Evolutionary conservation across 768 basidiomycete species (phyloP).

Genomic region (Serendipita sp.): DNA sequence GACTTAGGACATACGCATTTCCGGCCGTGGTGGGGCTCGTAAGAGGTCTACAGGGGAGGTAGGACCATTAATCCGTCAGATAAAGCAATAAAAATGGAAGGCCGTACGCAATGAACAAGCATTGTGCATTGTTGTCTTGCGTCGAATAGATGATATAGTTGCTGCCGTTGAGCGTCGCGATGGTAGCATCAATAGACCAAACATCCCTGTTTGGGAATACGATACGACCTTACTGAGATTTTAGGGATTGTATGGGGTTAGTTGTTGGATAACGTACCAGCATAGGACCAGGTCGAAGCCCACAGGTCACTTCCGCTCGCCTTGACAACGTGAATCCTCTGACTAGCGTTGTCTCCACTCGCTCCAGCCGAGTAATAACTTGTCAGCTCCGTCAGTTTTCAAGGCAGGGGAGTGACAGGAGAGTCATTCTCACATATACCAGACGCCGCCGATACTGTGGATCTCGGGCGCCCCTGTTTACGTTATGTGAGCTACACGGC

Average conservation of each 20-base stretch:
- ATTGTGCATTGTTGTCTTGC: background rate
- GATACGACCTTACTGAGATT: background rate
- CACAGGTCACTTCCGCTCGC: constrained; percentile 1
- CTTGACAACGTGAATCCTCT: constrained; percentile 4
- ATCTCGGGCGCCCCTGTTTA: constrained; percentile 7
- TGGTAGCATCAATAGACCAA: constrained; percentile 5
- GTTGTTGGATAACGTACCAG: background rate
- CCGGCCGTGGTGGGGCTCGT: too few species aligned
- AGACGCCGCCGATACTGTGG: background rate
- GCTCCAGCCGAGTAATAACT: constrained; percentile 3
- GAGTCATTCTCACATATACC: constrained; percentile 7
- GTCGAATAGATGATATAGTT: constrained; percentile 7
- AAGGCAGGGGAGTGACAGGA: too few species aligned
- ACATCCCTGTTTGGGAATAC: constrained; percentile 2
- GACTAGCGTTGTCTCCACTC: background rate
- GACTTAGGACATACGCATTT: too few species aligned
- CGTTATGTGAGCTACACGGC: background rate
- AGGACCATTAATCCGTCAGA: background rate
- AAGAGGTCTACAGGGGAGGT: background rate
- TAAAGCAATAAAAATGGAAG: background rate
- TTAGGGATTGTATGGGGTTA: background rate
- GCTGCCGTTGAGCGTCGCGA: background rate
- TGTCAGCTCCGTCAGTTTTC: background rate
- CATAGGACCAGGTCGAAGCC: constrained; percentile 6
- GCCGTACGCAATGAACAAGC: constrained; percentile 7